phyloP scores from a whole-genome alignment of 2,329 filamentous ascomycete genomes.

The Graphilbum fragrans region DNA sequence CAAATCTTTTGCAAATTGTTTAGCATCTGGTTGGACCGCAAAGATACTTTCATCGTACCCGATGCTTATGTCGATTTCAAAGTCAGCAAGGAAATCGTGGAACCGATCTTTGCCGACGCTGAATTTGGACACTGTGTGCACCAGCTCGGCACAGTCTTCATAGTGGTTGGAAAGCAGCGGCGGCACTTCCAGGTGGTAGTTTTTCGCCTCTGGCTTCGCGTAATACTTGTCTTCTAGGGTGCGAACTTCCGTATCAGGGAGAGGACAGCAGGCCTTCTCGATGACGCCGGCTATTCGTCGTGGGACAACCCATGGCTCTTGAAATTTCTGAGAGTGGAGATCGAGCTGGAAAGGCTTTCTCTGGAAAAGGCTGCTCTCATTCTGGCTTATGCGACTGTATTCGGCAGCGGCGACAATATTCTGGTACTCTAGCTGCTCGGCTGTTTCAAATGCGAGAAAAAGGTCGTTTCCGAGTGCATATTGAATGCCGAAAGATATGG shows the following conservation, averaged over 20 bases:
- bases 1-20: neutral
- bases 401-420: neutral
- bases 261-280: neutral
- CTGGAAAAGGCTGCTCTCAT: no score
- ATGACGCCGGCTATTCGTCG: constrained; percentile 1
- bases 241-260: neutral
- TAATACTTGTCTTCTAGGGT: neutral
- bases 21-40: neutral
- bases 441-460: constrained; percentile 1
- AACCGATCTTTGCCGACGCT: neutral
- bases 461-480: constrained; percentile 6
- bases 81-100: neutral
- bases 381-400: neutral
- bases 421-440: constrained; percentile 5
- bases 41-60: neutral
- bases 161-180: constrained; percentile 3
- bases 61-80: neutral
- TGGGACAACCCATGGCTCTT: constrained; percentile 6
- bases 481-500: neutral
- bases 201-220: neutral
- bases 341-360: no score
- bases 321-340: no score
- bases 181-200: constrained; percentile 4
- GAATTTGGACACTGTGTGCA: neutral
- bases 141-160: constrained; percentile 7